phyloP scores from a whole-genome alignment of 176 grass and related monocot species.

The Juncus effusus region DNA sequence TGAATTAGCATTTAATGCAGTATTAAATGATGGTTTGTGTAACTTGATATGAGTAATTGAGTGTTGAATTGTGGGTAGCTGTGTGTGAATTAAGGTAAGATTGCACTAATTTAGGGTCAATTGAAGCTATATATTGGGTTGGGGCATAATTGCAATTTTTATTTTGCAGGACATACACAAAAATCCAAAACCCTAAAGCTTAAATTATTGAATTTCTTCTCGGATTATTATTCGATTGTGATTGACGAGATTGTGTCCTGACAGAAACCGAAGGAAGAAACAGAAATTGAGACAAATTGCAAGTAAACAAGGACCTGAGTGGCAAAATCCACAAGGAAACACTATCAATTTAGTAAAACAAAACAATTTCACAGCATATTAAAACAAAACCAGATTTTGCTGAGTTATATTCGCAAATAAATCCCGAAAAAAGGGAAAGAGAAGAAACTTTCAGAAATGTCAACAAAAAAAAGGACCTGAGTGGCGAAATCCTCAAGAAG shows the following conservation, averaged over 20 bases:
- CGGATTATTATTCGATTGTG: too few species aligned
- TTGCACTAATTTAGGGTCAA: too few species aligned
- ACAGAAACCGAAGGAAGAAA: too few species aligned
- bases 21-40: neutral
- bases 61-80: neutral
- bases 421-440: neutral
- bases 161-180: too few species aligned
- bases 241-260: too few species aligned
- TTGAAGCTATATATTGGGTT: too few species aligned
- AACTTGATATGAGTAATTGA: constrained; percentile 9
- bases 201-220: too few species aligned
- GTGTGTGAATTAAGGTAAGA: neutral
- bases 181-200: too few species aligned
- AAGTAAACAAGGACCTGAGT: constrained; percentile 44
- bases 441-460: too few species aligned
- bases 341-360: neutral
- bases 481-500: constrained; percentile 99
- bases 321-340: constrained; percentile 95
- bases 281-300: too few species aligned
- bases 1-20: constrained; percentile 32
- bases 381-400: neutral
- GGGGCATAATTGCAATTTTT: too few species aligned
- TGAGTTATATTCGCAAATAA: neutral
- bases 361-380: neutral
- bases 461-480: constrained; percentile 31